Evolutionary conservation across 345 rosid species (phyloP).

Genomic region (Murraya koenigii): DNA sequence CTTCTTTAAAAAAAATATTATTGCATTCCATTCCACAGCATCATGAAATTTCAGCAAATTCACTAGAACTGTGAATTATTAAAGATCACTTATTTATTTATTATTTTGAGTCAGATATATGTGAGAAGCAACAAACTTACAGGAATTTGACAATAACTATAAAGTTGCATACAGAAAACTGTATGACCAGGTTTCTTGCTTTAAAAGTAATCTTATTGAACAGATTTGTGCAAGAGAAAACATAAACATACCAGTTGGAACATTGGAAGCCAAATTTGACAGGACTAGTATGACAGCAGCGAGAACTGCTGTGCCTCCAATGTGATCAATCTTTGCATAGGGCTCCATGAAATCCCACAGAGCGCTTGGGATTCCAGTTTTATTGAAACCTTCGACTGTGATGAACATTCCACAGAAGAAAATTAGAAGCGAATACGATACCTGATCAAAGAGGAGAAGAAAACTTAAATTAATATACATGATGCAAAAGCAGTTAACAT

Average conservation of each 20-base stretch:
- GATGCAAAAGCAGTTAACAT: background rate
- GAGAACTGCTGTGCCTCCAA: constrained; percentile 55
- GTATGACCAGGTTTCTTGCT: background rate
- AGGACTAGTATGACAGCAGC: constrained; percentile 60
- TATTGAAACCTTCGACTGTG: constrained; percentile 78
- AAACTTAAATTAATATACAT: background rate
- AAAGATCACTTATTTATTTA: background rate
- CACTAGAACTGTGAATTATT: background rate
- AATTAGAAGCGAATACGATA: constrained; percentile 70
- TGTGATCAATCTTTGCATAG: constrained; percentile 43
- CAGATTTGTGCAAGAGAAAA: background rate
- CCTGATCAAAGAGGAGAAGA: constrained; percentile 39
- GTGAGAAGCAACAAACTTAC: background rate
- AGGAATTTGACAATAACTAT: background rate
- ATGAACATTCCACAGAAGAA: constrained; percentile 95
- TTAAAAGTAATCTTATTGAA: background rate
- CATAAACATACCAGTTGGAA: constrained; percentile 65
- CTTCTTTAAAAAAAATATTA: background rate
- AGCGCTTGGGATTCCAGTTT: constrained; percentile 73
- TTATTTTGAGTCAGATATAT: background rate
- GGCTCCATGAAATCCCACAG: constrained; percentile 85
- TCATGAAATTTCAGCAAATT: background rate
- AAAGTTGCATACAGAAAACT: background rate
- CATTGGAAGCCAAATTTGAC: constrained; percentile 83
- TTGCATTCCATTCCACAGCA: background rate